Conservation (phyloP, 371 early-diverging fungal species). For the Dinochytrium kinnereticum region DNA sequence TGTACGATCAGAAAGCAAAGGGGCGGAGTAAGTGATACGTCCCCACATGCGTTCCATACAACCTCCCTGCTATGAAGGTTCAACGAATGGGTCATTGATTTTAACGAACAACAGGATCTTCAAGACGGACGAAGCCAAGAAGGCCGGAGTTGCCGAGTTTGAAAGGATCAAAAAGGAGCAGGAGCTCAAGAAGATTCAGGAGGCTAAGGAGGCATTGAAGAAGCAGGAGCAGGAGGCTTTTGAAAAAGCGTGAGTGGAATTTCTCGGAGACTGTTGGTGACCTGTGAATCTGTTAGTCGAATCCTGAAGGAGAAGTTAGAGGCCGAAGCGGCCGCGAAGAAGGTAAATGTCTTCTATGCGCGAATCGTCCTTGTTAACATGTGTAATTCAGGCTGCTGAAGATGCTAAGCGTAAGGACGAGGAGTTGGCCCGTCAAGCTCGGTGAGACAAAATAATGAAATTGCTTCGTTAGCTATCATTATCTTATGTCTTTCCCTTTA, state of each 20-base stretch:
- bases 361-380: background rate
- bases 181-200: slow-evolving; percentile 6
- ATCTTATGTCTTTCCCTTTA: too few species aligned
- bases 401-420: slow-evolving; percentile 23
- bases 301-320: slow-evolving; percentile 40
- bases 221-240: slow-evolving; percentile 34
- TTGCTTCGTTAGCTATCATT: too few species aligned
- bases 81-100: too few species aligned
- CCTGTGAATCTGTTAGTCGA: too few species aligned
- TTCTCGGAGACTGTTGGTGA: too few species aligned
- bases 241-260: slow-evolving; percentile 30
- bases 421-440: slow-evolving; percentile 28
- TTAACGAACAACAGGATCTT: slow-evolving; percentile 1
- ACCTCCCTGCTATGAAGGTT: too few species aligned
- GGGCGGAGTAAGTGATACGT: background rate
- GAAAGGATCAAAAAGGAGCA: slow-evolving; percentile 27
- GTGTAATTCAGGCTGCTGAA: slow-evolving; percentile 8
- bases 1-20: background rate
- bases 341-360: background rate
- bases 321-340: slow-evolving; percentile 29
- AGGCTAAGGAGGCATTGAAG: slow-evolving; percentile 12
- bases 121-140: slow-evolving; percentile 21
- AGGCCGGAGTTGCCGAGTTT: slow-evolving; percentile 28
- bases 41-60: too few species aligned
- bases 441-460: too few species aligned